These are phyloP conservation scores for Aspergillus felis DNA, from an alignment of 2,329 filamentous ascomycete species.

Conservation along the genomic window DNA sequence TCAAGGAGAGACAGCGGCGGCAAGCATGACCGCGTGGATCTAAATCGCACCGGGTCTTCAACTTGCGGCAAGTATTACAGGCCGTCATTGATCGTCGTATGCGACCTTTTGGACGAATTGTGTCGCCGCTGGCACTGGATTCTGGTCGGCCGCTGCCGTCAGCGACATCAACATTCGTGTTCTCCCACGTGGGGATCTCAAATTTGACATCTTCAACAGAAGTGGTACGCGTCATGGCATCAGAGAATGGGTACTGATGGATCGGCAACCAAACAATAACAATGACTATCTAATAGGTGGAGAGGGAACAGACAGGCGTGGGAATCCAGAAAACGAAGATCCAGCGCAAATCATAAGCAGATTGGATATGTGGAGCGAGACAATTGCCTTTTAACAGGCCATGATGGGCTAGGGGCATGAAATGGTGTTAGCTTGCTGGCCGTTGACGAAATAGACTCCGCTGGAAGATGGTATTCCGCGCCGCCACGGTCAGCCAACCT, in stretches of 20 bases:
- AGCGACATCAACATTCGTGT: conserved; percentile 19
- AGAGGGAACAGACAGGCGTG: conserved; percentile 2
- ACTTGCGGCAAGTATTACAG: conserved; percentile 36
- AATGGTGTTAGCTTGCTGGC: conserved; percentile 13
- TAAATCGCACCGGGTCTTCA: conserved; percentile 35
- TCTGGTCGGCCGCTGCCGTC: conserved; percentile 22
- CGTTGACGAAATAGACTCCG: conserved; percentile 14
- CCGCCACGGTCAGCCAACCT: background rate
- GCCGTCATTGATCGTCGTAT: conserved; percentile 36
- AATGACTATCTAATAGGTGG: conserved; percentile 1
- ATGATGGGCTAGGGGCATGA: conserved; percentile 5
- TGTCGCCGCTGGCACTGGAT: conserved; percentile 20
- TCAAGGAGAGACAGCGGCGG: conserved; percentile 34
- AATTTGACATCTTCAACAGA: conserved; percentile 14
- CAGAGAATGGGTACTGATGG: conserved; percentile 2
- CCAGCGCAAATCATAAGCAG: conserved; percentile 7
- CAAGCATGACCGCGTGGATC: conserved; percentile 34
- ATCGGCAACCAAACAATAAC: conserved; percentile 8
- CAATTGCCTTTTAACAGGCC: conserved; percentile 13
- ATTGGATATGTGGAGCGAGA: conserved; percentile 7
- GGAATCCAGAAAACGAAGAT: conserved; percentile 1
- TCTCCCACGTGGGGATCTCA: conserved; percentile 24
- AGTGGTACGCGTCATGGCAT: conserved; percentile 27
- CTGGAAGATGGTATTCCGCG: conserved; percentile 1
- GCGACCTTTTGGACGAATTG: conserved; percentile 26